These are phyloP conservation scores for Colletotrichum agaves DNA, from an alignment of 2,329 filamentous ascomycete genomes.

Conservation along the genomic window DNA sequence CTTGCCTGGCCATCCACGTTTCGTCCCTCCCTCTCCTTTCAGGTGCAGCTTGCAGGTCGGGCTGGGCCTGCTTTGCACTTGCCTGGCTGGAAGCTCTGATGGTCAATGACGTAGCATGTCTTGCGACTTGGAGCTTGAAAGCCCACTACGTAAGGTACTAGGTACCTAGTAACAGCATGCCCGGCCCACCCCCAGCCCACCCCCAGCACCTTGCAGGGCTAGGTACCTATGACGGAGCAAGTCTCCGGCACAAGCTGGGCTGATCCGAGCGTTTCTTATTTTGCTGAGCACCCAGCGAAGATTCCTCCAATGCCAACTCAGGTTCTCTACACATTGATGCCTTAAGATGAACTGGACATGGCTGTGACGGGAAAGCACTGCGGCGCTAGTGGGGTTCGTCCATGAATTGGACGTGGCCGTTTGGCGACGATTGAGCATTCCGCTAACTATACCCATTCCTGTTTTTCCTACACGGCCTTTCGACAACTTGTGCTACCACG, in stretches of 20 bases:
- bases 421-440: conserved; percentile 4
- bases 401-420: conserved; percentile 1
- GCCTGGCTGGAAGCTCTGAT: conserved; percentile 33
- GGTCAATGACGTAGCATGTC: conserved; percentile 37
- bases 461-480: conserved; percentile 5
- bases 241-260: conserved; percentile 20
- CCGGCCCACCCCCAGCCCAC: conserved; percentile 19
- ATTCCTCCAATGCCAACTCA: background rate
- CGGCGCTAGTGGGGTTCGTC: background rate
- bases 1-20: background rate
- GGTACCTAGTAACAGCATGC: too few relatives aligned
- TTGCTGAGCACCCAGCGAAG: background rate
- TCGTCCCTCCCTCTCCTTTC: conserved; percentile 1
- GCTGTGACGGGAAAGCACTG: conserved; percentile 14
- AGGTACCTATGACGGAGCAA: conserved; percentile 35
- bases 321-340: background rate
- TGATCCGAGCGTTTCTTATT: background rate
- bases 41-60: conserved; percentile 29
- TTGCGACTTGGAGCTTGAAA: conserved; percentile 25
- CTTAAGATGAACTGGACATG: background rate
- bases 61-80: background rate
- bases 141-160: too few relatives aligned
- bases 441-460: conserved; percentile 21
- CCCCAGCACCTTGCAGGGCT: conserved; percentile 24
- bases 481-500: conserved; percentile 24